A percentile compares a stretch with the other conserved stretches of the same genome.
These are phyloP conservation scores for Pyrus communis DNA, from an alignment of 306 rosid genomes.

Conservation along the genomic window DNA sequence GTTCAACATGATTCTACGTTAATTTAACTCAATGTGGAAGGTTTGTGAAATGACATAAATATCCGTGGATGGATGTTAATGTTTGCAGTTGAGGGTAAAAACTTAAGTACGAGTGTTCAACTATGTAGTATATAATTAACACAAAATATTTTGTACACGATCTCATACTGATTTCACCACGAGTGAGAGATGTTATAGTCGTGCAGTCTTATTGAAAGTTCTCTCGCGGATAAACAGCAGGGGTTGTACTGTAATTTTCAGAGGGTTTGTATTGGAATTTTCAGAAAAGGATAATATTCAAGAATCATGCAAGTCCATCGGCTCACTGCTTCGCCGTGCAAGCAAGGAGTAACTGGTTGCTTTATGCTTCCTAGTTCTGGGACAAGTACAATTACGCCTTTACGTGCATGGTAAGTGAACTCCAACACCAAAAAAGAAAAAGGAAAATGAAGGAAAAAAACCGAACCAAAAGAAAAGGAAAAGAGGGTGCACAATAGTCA, in stretches of 20 bases:
- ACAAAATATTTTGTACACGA: no score
- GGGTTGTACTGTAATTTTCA: conserved; percentile 16
- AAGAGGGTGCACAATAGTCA: conserved; percentile 6
- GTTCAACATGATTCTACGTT: no score
- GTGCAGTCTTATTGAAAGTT: no score
- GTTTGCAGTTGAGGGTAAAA: background rate
- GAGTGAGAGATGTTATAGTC: background rate
- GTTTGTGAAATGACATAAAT: conserved; percentile 32
- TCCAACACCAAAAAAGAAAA: background rate
- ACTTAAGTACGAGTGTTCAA: background rate
- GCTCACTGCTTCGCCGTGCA: conserved; percentile 51
- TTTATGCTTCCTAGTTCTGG: conserved; percentile 74
- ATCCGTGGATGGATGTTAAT: background rate
- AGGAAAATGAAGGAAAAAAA: background rate
- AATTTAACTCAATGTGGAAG: background rate
- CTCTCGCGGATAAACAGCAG: background rate
- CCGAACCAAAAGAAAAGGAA: background rate
- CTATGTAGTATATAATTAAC: background rate
- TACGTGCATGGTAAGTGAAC: conserved; percentile 90
- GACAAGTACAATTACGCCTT: conserved; percentile 64
- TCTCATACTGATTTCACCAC: background rate
- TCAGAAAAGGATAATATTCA: background rate
- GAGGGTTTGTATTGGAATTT: conserved; percentile 17
- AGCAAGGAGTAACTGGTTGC: conserved; percentile 66
- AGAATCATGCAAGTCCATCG: background rate